Evolutionary conservation across 768 basidiomycete genomes (phyloP), one percentile per base, ranked within the genome.

Genomic region (Aureoboletus auriporus): DNA sequence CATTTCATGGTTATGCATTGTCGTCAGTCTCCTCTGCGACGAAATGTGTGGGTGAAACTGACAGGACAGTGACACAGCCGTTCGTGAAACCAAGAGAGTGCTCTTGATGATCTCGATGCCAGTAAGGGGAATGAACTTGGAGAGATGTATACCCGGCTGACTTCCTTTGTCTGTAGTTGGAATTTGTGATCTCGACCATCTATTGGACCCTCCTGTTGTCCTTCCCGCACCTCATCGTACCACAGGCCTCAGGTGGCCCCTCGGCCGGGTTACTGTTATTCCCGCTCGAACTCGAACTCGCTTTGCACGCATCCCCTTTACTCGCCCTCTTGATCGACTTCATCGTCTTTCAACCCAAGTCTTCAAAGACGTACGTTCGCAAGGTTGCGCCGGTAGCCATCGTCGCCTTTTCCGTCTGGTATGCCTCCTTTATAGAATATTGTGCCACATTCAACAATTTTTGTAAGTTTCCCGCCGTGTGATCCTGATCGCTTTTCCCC

Each of bases 161-260:
- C 26, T 20, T 36, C 13, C 16, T 13, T 37, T 17, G 13, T 12
- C 12, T 8, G 1, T 46, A 78, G 77, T 27, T 76, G 30, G 69
- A 68, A 14, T 64, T 77, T 39, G 71, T 77, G 51, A 72, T 84
- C 46, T 69, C 80, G 14, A 50, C 64, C 26, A 80, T 91, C 43
- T 91, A 90, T 67, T 89, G 86, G 88, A 65, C 77, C 2, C 71
- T 90, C 12, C 53, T 86, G 7, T 36, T 78, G 1, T 57, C 76
- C 50, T 66, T 73, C 38, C 89, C 89, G 0, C 47, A 69, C 12
- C 70, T 88, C 20, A 86, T 91, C 55, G 46, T 86, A 4, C 39
- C 20, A 23, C 20, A 4, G 4, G 20, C 30, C 42, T 39, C 4
- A 39, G 42, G n/a, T 8, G 20, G 4, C 20, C 20, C 20, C 20